Conservation (phyloP, 2,329 filamentous ascomycete species). For the Exophiala oligosperma region DNA sequence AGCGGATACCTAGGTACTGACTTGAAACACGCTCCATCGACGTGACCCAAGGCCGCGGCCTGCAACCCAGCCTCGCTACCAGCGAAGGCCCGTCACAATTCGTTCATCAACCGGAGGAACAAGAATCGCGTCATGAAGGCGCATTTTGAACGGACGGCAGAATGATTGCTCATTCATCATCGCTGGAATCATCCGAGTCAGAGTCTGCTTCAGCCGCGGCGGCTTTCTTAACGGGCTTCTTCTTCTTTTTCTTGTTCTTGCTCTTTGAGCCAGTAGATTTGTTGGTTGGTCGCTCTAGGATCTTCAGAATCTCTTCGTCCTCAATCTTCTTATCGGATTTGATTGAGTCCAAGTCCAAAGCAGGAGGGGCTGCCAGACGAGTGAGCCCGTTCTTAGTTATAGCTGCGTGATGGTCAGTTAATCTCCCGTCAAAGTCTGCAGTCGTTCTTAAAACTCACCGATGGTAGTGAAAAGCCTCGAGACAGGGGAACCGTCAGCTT, state of each 20-base stretch:
- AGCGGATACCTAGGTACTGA: neutral
- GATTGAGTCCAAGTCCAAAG: conserved; percentile 76
- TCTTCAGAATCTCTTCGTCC: conserved; percentile 92
- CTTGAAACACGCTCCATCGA: conserved; percentile 17
- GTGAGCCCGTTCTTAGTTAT: conserved; percentile 97
- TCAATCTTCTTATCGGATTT: conserved; percentile 98
- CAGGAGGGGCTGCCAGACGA: conserved; percentile 74
- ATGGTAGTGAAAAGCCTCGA: conserved; percentile 86
- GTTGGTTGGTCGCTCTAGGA: conserved; percentile 80
- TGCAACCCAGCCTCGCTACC: conserved; percentile 1
- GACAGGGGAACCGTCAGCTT: conserved; percentile 84
- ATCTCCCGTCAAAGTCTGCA: neutral
- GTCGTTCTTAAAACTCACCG: conserved; percentile 61
- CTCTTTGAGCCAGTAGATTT: conserved; percentile 66
- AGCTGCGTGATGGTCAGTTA: conserved; percentile 52
- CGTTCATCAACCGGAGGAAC: no score
- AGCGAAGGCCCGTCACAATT: neutral
- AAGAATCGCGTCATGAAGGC: neutral
- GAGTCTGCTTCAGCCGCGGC: conserved; percentile 38
- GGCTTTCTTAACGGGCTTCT: conserved; percentile 58
- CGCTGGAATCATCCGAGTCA: conserved; percentile 40
- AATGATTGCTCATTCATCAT: conserved; percentile 41
- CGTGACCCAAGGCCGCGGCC: conserved; percentile 12
- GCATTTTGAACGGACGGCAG: neutral
- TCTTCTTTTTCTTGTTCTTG: conserved; percentile 92